Conservation (phyloP, 441 rosid species). For the Hypseocharis bilobata region DNA sequence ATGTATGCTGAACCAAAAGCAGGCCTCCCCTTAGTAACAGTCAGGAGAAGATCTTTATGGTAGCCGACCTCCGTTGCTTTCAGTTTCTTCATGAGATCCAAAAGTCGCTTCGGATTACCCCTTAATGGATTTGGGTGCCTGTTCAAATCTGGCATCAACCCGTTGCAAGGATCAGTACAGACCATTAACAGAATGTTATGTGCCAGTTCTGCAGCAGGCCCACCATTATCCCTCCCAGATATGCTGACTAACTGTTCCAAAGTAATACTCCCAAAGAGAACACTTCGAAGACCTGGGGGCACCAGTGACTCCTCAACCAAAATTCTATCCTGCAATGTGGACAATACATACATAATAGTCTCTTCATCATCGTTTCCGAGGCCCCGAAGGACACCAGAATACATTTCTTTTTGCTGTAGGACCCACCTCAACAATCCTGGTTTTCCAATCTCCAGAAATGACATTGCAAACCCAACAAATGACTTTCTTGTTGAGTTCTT, state of each 20-base stretch:
- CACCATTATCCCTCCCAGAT: constrained; percentile 56
- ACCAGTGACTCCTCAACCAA: constrained; percentile 64
- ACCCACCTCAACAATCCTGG: constrained; percentile 70
- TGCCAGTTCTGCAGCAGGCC: constrained; percentile 50
- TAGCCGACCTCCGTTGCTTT: constrained; percentile 53
- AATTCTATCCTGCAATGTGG: constrained; percentile 49
- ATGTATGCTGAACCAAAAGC: constrained; percentile 63
- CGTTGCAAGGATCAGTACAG: constrained; percentile 78
- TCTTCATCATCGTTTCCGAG: constrained; percentile 65
- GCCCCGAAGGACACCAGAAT: constrained; percentile 61
- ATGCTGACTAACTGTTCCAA: constrained; percentile 63
- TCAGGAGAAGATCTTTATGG: constrained; percentile 78
- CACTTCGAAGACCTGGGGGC: constrained; percentile 76
- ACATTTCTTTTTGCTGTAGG: constrained; percentile 80
- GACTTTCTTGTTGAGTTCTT: constrained; percentile 57
- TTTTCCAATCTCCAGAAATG: constrained; percentile 78
- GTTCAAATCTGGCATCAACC: constrained; percentile 74
- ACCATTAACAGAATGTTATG: constrained; percentile 54
- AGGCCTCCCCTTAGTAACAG: constrained; percentile 57
- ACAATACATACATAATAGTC: constrained; percentile 49
- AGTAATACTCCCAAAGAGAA: constrained; percentile 72
- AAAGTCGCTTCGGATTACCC: constrained; percentile 64
- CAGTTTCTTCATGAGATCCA: constrained; percentile 76
- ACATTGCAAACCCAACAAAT: constrained; percentile 70
- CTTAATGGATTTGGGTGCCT: constrained; percentile 44